Base-by-base conservation (phyloP, 192 early-diverging fungal genomes). In the Entrophospora sp. region DNA sequence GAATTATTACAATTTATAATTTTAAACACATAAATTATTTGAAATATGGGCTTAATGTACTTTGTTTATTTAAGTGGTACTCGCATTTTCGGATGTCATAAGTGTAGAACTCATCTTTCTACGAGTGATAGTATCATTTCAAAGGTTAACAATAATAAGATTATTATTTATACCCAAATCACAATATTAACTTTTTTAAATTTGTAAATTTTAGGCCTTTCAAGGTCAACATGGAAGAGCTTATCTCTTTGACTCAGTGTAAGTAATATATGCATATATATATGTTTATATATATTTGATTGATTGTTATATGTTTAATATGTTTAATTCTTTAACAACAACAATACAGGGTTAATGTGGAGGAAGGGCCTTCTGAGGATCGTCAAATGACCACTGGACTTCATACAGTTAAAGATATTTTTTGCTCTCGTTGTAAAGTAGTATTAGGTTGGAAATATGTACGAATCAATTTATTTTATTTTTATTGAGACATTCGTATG, bases 331-430 rank as follows among this genome's bases (percentile, higher is more conserved):
- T 60, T 16, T 36, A n/a, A n/a, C n/a, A n/a, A n/a, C n/a, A n/a
- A n/a, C n/a, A n/a, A 20, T 42, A 10, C 36, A 78, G 81, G 28
- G 73, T 85, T 24, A 89, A 87, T 70, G 74, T 84, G 13, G 63
- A 71, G 12, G 75, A 75, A 32, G 86, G 87, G 20, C 53, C 71
- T n/a, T 73, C 77, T 5, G 76, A 81, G 44, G 75, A 81, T 32
- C 64, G 86, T 14, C 59, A 37, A 16, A 91, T 90, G 88, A 84
- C 81, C 51, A 90, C 90, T n/a, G 90, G 90, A 1, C 42, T 79
- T 25, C 90, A 91, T 59, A 82, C 80, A 2, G 87, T 92, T 31
- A 66, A 77, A 20, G 85, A 89, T 60, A 85, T 92, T 52, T 72
- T 66, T 56, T 92, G 90, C 64, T 72, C 66, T 37, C 69, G 72